Percentiles rank a stretch among this genome's conserved stretches.
These are phyloP conservation scores for Babesia sp. DNA, from an alignment of 169 alveolate genomes.

Conservation along the genomic window DNA sequence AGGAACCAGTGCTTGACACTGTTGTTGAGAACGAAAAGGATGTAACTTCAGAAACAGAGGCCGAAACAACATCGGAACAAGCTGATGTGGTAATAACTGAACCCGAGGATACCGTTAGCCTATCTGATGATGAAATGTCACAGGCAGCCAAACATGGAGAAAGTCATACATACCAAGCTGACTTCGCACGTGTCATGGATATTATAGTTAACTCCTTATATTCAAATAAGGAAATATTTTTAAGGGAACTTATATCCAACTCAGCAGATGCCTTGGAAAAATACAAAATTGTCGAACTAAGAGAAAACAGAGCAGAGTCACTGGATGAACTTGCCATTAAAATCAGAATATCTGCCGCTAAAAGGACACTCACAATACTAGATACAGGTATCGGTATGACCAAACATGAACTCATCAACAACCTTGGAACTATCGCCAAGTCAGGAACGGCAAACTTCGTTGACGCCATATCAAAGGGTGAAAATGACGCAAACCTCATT, in stretches of 20 bases:
- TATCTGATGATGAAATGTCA: constrained; percentile 49
- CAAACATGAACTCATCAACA: constrained; percentile 95
- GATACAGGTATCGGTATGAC: constrained; percentile 99
- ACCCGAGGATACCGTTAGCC: constrained; percentile 46
- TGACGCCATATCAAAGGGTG: constrained; percentile 94
- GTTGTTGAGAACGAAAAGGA: neutral
- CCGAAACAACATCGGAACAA: neutral
- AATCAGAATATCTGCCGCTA: constrained; percentile 91
- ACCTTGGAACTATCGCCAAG: constrained; percentile 99
- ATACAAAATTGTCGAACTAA: constrained; percentile 79
- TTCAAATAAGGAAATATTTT: constrained; percentile 97
- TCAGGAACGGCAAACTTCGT: constrained; percentile 99
- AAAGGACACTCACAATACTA: constrained; percentile 91
- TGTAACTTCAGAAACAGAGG: neutral
- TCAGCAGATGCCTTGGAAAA: constrained; percentile 99
- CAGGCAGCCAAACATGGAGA: constrained; percentile 69
- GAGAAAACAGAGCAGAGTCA: constrained; percentile 66
- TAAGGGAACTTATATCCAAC: constrained; percentile 96
- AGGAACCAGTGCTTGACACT: neutral
- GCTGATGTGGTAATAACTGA: constrained; percentile 25
- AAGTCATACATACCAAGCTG: constrained; percentile 90
- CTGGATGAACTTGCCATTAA: constrained; percentile 81
- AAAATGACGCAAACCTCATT: constrained; percentile 93
- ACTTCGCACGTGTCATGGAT: constrained; percentile 98
- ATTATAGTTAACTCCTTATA: constrained; percentile 97